Base-by-base conservation (phyloP, 2,329 filamentous ascomycete genomes). In the Albifimbria verrucaria region DNA sequence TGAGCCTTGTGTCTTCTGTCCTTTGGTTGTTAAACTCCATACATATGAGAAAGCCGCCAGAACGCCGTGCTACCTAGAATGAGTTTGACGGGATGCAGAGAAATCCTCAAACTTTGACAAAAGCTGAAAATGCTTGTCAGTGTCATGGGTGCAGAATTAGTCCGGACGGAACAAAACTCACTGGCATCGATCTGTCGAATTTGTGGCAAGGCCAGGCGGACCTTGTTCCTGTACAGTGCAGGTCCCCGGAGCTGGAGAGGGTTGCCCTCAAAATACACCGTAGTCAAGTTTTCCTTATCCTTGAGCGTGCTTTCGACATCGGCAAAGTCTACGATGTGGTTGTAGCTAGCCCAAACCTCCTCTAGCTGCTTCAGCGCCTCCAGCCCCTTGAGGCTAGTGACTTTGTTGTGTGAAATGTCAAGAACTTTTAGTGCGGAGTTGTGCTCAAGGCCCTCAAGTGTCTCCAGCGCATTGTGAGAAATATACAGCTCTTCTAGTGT, bases 181-280 rank as follows among this genome's bases (percentile, higher is more conserved):
- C 93, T 95, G 54, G 94, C 94, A 82, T 99, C 94, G 68, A 99
- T 97, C 77, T 99, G 92, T 68, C 83, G 83, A 50, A 99, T 77
- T 70, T 94, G 88, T 53, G 94, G 94, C 70, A 99, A 72, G 28
- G 92, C 89, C 69, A 99, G 73, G 54, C 88, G 82, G 43, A 99
- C 85, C 74, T 99, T 99, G 74, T 97, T 97, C 65, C 94, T 80
- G 72, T 99, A 99, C 56, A 97, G 73, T 1, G 90, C 89, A n/a
- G 89, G 89, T 4, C 82, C 84, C 51, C 80, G 81, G 55, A 85
- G 78, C 74, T 99, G 94, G 62, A 99, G 71, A 23, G 92, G 93
- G 64, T 96, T 97, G 1, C 92, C 92, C 68, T 99, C 94, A 59
- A 99, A 95, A 68, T 99, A 99, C 11, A 99, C 93, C 1, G 94